Conservation (phyloP, 148 eudicot species). For the Rhododendron ovatum region DNA sequence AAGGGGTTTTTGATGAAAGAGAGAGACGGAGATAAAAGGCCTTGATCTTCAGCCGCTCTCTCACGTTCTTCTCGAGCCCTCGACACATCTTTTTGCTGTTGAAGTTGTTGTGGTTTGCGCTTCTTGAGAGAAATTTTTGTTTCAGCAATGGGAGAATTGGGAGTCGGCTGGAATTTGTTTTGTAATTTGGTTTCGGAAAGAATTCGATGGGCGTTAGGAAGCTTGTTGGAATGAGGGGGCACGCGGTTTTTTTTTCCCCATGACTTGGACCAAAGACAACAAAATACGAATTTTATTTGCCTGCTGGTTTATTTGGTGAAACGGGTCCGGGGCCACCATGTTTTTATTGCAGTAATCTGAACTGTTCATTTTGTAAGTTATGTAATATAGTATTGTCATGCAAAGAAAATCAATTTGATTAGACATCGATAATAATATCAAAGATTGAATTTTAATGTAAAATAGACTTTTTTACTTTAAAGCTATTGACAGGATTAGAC, state of each 20-base stretch:
- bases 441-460: too few relatives aligned
- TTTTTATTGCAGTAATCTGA: too few relatives aligned
- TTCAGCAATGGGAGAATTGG: neutral
- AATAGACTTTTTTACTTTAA: too few relatives aligned
- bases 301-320: neutral
- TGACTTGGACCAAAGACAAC: neutral
- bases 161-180: neutral
- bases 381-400: rapidly evolving
- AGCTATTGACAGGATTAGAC: too few relatives aligned
- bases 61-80: conserved; percentile 28
- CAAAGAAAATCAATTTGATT: too few relatives aligned
- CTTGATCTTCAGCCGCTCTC: conserved; percentile 31
- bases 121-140: neutral
- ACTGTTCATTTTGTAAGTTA: rapidly evolving
- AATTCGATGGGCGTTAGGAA: neutral
- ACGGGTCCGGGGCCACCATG: too few relatives aligned
- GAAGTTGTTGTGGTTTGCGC: neutral
- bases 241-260: neutral
- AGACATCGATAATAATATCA: too few relatives aligned
- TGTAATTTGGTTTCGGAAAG: neutral
- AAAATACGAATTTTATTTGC: neutral
- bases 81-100: conserved; percentile 24
- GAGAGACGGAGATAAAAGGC: conserved; percentile 30
- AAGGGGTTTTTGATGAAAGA: conserved; percentile 8
- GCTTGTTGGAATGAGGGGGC: neutral